Evolutionary conservation across 2,329 filamentous ascomycete species (phyloP).

Genomic region (Ophiostoma sp.): DNA sequence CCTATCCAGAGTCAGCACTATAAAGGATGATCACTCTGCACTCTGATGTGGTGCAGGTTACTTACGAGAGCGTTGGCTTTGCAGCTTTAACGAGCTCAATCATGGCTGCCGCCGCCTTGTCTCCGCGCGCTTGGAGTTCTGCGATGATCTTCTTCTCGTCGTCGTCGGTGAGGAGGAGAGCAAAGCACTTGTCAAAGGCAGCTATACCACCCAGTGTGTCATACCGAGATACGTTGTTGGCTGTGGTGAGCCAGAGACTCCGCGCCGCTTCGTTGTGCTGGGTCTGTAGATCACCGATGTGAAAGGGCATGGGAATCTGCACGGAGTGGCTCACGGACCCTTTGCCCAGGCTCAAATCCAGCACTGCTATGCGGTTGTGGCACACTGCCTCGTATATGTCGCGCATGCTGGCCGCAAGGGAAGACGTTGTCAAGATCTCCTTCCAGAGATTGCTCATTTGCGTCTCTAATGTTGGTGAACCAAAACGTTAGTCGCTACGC

Average conservation of each 20-base stretch:
- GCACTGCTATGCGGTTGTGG: slow-evolving; percentile 76
- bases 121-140: slow-evolving; percentile 69
- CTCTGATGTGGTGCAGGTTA: slow-evolving; percentile 22
- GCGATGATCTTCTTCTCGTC: slow-evolving; percentile 69
- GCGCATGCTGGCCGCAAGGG: slow-evolving; percentile 74
- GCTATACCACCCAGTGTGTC: slow-evolving; percentile 61
- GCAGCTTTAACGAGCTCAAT: slow-evolving; percentile 75
- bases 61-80: slow-evolving; percentile 59
- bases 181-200: slow-evolving; percentile 78
- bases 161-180: slow-evolving; percentile 76
- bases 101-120: slow-evolving; percentile 69
- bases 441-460: slow-evolving; percentile 63
- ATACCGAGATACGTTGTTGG: slow-evolving; percentile 66
- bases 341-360: slow-evolving; percentile 63
- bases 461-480: background rate
- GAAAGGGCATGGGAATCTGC: slow-evolving; percentile 61
- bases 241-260: slow-evolving; percentile 81
- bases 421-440: slow-evolving; percentile 65
- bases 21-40: background rate
- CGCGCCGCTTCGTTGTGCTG: slow-evolving; percentile 59
- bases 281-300: slow-evolving; percentile 66
- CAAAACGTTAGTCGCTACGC: background rate
- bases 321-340: slow-evolving; percentile 57
- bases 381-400: slow-evolving; percentile 78
- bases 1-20: slow-evolving; percentile 23